phyloP scores from a whole-genome alignment of 1,284 basidiomycete species.

The Ustilago bromivora region DNA sequence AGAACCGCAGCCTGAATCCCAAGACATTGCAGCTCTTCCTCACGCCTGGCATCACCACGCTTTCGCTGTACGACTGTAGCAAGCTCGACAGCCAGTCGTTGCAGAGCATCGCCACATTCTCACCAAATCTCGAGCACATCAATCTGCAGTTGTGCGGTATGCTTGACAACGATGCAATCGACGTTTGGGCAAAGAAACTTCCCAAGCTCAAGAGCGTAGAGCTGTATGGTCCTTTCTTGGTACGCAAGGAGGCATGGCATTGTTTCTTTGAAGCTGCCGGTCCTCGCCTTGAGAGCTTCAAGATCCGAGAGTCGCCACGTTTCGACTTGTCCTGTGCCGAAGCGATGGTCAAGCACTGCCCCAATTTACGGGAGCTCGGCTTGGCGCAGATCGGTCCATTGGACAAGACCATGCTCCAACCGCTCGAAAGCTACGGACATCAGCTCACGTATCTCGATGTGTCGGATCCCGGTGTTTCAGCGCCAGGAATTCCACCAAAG shows the following conservation, averaged over 20 bases:
- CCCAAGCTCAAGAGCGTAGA: slow-evolving; percentile 79
- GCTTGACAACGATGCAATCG: slow-evolving; percentile 79
- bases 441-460: slow-evolving; percentile 76
- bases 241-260: slow-evolving; percentile 81
- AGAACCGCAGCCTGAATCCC: slow-evolving; percentile 83
- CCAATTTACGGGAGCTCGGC: slow-evolving; percentile 78
- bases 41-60: slow-evolving; percentile 76
- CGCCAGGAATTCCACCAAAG: slow-evolving; percentile 68
- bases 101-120: slow-evolving; percentile 56
- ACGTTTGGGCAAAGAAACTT: slow-evolving; percentile 77
- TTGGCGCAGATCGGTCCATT: slow-evolving; percentile 82
- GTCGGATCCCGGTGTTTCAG: slow-evolving; percentile 73
- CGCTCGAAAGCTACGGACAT: slow-evolving; percentile 70
- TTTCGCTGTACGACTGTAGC: slow-evolving; percentile 90
- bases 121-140: slow-evolving; percentile 60
- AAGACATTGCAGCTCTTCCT: slow-evolving; percentile 86
- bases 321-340: slow-evolving; percentile 82
- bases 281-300: slow-evolving; percentile 77
- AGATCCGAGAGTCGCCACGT: slow-evolving; percentile 82
- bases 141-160: slow-evolving; percentile 89
- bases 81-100: slow-evolving; percentile 59
- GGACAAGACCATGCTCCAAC: slow-evolving; percentile 59
- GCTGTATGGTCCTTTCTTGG: slow-evolving; percentile 89
- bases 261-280: slow-evolving; percentile 78
- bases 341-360: slow-evolving; percentile 77